Base-by-base conservation (phyloP, 257 asterid genomes). In the Lavandula angustifolia region DNA sequence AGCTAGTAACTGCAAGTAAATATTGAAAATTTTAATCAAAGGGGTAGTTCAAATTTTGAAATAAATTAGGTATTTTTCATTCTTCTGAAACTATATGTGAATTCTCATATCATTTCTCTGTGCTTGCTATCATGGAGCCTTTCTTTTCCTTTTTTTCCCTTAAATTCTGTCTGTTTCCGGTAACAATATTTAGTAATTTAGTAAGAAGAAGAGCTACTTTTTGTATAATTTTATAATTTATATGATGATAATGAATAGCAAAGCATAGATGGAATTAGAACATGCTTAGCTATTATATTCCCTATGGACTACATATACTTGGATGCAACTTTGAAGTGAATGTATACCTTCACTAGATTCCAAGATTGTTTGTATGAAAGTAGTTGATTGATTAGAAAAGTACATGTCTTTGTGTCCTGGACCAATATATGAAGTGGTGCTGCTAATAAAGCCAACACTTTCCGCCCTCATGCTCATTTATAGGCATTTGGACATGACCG, bases 21-120 rank as follows among this genome's bases (percentile, higher is more conserved):
- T 53, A 64, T 87, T 69, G 85, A 75, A 72, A 79, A 75, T 17
- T 84, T 55, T 60, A 84, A 60, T 48, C 72, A 75, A 71, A 84
- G 95, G 95, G 78, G 77, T 14, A 79, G 69, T 74, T 37, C 74
- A 34, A 82, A 87, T 68, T 84, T 87, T 66, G 73, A 80, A 29
- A 81, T 85, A 74, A 85, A 41, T 17, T 14, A 54, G 57, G 61
- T 3, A 22, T 22, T 22, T 22, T 22, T 22, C 27, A 22, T 22
- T 22, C 27, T 22, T 22, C 27, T 22, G 27, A 22, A 22, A 22
- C 27, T 22, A 22, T 22, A 22, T 22, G 27, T 22, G 27, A 22
- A 22, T 22, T 22, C 27, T 22, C 27, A 22, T 22, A 22, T 22
- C n/a, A n/a, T n/a, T n/a, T n/a, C n/a, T n/a, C n/a, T n/a, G n/a